Percentiles rank a stretch among this genome's conserved stretches.
These are phyloP conservation scores for Pholiota molesta DNA, from an alignment of 768 basidiomycete genomes.

Conservation along the genomic window DNA sequence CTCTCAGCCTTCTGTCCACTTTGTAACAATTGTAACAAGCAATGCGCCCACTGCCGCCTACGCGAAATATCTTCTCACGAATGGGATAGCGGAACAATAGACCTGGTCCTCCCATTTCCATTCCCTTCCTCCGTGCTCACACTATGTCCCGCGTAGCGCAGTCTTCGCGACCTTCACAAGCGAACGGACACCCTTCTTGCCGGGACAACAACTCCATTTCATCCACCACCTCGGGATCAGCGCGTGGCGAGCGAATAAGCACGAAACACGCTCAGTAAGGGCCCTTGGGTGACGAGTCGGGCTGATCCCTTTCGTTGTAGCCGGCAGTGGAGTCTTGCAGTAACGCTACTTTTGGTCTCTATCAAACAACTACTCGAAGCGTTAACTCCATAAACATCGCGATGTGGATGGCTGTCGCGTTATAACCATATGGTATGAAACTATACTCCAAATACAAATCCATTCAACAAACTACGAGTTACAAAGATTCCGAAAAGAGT, in stretches of 20 bases:
- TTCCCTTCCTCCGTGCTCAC: slow-evolving; percentile 1
- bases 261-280: slow-evolving; percentile 41
- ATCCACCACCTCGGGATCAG: slow-evolving; percentile 47
- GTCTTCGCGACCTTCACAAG: slow-evolving; percentile 20
- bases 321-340: slow-evolving; percentile 88
- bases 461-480: too few relatives aligned
- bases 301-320: slow-evolving; percentile 34
- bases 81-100: neutral
- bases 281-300: slow-evolving; percentile 1
- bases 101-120: slow-evolving; percentile 5
- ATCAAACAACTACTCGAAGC: slow-evolving; percentile 95
- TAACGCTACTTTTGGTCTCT: slow-evolving; percentile 89
- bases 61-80: neutral
- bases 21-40: too few relatives aligned
- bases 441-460: too few relatives aligned
- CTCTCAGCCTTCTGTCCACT: too few relatives aligned
- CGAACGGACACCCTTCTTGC: slow-evolving; percentile 47
- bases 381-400: too few relatives aligned
- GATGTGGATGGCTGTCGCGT: too few relatives aligned
- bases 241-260: slow-evolving; percentile 42
- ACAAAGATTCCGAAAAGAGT: too few relatives aligned
- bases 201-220: slow-evolving; percentile 57
- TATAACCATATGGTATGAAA: too few relatives aligned
- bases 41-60: neutral
- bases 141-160: slow-evolving; percentile 32